phyloP scores from a whole-genome alignment of 306 rosid genomes.

The Casuarina equisetifolia region DNA sequence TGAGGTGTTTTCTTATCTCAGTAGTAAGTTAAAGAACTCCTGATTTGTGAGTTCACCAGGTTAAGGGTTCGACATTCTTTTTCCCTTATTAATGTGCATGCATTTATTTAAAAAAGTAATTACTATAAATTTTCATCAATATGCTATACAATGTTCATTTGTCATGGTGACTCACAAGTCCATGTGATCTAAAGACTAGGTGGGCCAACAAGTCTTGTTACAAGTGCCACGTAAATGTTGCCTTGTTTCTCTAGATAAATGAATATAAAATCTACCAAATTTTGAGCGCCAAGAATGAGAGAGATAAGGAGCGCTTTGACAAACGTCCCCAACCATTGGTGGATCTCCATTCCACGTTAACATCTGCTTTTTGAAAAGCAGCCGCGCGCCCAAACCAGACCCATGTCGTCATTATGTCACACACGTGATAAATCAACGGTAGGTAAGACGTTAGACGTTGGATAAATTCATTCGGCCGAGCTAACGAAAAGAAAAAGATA shows the following conservation, averaged over 20 bases:
- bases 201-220: neutral
- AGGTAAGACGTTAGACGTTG: neutral
- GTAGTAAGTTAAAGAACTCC: too few relatives aligned
- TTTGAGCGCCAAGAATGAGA: too few relatives aligned
- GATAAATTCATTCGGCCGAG: neutral
- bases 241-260: neutral
- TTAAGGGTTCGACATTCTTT: too few relatives aligned
- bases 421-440: slow-evolving; percentile 26
- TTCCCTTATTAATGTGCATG: neutral
- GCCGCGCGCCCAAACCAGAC: slow-evolving; percentile 33
- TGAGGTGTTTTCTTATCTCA: too few relatives aligned
- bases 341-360: slow-evolving; percentile 23
- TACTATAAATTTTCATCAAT: too few relatives aligned
- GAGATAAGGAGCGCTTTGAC: too few relatives aligned
- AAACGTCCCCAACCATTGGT: neutral
- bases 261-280: neutral
- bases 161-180: slow-evolving; percentile 1
- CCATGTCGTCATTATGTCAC: slow-evolving; percentile 19
- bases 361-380: slow-evolving; percentile 30
- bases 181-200: neutral
- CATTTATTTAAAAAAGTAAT: neutral
- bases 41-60: too few relatives aligned
- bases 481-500: neutral
- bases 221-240: neutral
- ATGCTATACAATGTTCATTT: neutral